Evolutionary conservation across 116 monocot genomes (phyloP).

Genomic region (Cymodocea nodosa): DNA sequence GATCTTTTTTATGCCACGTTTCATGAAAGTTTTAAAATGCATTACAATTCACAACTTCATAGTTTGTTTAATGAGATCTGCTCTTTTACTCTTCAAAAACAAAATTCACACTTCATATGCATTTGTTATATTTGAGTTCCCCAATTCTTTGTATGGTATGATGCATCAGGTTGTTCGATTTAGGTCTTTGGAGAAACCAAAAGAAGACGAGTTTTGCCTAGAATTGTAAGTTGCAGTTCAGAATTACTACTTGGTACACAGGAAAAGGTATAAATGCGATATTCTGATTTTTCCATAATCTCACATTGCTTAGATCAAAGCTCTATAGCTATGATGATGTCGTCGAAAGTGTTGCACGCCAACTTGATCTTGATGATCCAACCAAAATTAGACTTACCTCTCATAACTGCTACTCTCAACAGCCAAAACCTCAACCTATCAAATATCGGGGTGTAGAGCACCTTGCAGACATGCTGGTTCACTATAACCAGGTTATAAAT

Average conservation of each 20-base stretch:
- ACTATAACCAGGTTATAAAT: conserved; percentile 75
- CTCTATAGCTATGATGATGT: conserved; percentile 86
- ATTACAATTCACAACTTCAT: too few relatives aligned
- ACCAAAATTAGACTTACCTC: conserved; percentile 93
- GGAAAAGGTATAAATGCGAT: too few relatives aligned
- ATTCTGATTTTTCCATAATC: neutral
- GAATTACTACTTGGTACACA: too few relatives aligned
- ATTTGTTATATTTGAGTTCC: neutral
- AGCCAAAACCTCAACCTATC: conserved; percentile 96
- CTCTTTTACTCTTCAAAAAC: too few relatives aligned
- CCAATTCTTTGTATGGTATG: neutral
- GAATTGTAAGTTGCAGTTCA: conserved; percentile 50
- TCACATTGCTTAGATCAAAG: conserved; percentile 43
- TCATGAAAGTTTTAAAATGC: too few relatives aligned
- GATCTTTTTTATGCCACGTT: too few relatives aligned
- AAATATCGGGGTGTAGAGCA: conserved; percentile 88
- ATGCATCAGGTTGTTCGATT: conserved; percentile 83
- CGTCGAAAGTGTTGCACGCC: conserved; percentile 82
- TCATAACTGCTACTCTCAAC: conserved; percentile 98
- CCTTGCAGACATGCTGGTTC: conserved; percentile 86
- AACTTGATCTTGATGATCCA: conserved; percentile 80
- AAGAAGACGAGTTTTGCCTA: conserved; percentile 90
- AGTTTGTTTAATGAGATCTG: too few relatives aligned
- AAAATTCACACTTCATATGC: neutral
- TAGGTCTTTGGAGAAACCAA: conserved; percentile 79